Percentiles rank a stretch among this genome's conserved stretches.
phyloP scores from a whole-genome alignment of 768 basidiomycete genomes.

The Exidia glandulosa region DNA sequence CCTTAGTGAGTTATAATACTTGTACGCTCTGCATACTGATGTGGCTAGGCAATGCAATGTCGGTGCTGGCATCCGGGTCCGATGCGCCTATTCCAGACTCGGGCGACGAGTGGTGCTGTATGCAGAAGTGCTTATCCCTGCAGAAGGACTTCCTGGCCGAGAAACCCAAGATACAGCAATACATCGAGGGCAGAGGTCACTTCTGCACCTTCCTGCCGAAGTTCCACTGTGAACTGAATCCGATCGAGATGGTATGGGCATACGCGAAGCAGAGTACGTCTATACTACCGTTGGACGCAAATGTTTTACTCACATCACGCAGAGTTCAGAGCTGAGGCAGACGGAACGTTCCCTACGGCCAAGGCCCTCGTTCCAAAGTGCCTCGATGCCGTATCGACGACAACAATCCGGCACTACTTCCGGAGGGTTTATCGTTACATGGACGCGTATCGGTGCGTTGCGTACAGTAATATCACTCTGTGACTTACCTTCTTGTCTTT shows the following conservation, averaged over 20 bases:
- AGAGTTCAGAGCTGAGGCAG: too few species aligned
- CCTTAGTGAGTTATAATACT: not conserved
- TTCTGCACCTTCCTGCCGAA: conserved; percentile 5
- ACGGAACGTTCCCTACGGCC: conserved; percentile 16
- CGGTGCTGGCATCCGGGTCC: too few species aligned
- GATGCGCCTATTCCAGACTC: not conserved
- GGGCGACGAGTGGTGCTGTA: conserved; percentile 19
- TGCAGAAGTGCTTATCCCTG: conserved; percentile 25
- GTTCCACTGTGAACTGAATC: conserved; percentile 10
- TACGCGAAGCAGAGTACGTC: not conserved
- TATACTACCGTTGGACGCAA: too few species aligned
- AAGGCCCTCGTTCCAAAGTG: conserved; percentile 15
- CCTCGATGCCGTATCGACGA: conserved; percentile 8
- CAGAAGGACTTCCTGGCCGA: conserved; percentile 32
- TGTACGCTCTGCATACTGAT: not conserved
- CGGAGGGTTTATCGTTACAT: conserved; percentile 9
- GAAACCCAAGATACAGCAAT: conserved; percentile 20
- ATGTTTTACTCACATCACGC: too few species aligned
- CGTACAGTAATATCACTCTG: not conserved
- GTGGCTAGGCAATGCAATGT: too few species aligned
- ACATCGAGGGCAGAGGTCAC: conserved; percentile 3
- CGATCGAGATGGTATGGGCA: conserved; percentile 2
- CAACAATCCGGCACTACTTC: conserved; percentile 12
- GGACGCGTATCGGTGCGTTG: conserved; percentile 7
- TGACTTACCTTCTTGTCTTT: not conserved